A percentile compares a stretch with the other conserved stretches of the same genome.
phyloP scores from a whole-genome alignment of 1,139 yeast species.

The Magnusiomyces ingens region DNA sequence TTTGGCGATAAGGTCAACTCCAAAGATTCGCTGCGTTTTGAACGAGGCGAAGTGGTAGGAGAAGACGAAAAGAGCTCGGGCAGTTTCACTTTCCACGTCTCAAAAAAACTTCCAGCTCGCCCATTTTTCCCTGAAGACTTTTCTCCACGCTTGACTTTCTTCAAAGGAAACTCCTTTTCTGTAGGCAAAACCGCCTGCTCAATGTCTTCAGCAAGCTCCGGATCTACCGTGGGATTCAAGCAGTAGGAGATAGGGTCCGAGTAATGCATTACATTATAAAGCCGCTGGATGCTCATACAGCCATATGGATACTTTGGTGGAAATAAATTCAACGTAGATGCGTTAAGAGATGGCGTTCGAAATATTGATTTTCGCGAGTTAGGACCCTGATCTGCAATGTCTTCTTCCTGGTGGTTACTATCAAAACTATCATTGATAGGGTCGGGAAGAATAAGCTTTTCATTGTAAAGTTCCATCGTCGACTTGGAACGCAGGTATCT shows the following conservation, averaged over 20 bases:
- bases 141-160: constrained; percentile 8
- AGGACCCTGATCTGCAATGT: not conserved
- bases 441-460: not conserved
- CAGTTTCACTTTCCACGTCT: constrained; percentile 3
- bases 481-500: constrained; percentile 1
- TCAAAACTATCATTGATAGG: constrained; percentile 6
- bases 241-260: constrained; percentile 38
- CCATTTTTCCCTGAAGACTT: constrained; percentile 7
- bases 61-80: constrained; percentile 5
- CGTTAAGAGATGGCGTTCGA: not conserved
- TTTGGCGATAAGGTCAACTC: too few relatives aligned
- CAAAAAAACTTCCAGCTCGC: constrained; percentile 8
- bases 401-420: not conserved
- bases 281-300: constrained; percentile 35
- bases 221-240: constrained; percentile 36
- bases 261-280: constrained; percentile 37
- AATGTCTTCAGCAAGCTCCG: constrained; percentile 24
- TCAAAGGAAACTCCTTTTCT: constrained; percentile 23
- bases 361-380: not conserved
- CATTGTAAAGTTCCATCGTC: constrained; percentile 2
- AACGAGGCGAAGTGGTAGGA: not conserved
- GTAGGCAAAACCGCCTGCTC: constrained; percentile 27
- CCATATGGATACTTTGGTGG: constrained; percentile 28
- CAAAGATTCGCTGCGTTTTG: not conserved
- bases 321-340: constrained; percentile 11